These are phyloP conservation scores for Hanseniaspora jakobsenii DNA, from an alignment of 805 yeast species.

Conservation along the genomic window DNA sequence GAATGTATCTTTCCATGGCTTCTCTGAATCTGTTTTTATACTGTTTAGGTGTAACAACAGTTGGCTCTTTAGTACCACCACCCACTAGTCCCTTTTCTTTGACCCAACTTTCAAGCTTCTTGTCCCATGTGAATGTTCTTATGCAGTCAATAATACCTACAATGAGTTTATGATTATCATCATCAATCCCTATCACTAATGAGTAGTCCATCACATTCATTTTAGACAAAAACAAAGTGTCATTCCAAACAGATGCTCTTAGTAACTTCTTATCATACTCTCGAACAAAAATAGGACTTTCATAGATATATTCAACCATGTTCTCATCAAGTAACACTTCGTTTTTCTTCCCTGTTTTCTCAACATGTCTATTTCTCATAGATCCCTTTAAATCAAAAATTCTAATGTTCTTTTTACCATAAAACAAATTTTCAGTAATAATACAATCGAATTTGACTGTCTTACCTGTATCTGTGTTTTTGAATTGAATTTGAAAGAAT, in stretches of 20 bases:
- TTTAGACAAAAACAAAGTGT: conserved; percentile 81
- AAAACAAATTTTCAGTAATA: conserved; percentile 91
- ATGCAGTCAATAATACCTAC: conserved; percentile 93
- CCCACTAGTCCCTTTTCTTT: conserved; percentile 87
- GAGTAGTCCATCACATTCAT: conserved; percentile 99
- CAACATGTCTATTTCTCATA: conserved; percentile 92
- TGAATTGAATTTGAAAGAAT: conserved; percentile 82
- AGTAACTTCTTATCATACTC: conserved; percentile 80
- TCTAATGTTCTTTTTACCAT: conserved; percentile 65
- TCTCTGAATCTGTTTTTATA: conserved; percentile 88
- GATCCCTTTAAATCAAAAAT: conserved; percentile 95
- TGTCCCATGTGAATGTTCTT: conserved; percentile 96
- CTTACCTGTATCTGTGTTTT: conserved; percentile 63
- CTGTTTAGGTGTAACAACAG: conserved; percentile 93
- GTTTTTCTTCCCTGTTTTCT: conserved; percentile 89
- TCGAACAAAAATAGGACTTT: conserved; percentile 84
- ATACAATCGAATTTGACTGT: conserved; percentile 77
- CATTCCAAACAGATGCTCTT: conserved; percentile 87
- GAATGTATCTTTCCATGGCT: conserved; percentile 91
- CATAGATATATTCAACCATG: conserved; percentile 95
- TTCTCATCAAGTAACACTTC: conserved; percentile 92
- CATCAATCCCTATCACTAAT: conserved; percentile 81
- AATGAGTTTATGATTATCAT: conserved; percentile 51
- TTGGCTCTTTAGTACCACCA: conserved; percentile 82
- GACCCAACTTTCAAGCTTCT: conserved; percentile 96